Base-by-base conservation (phyloP, 108 stramenopile species). In the Cylindrotheca closterium region DNA sequence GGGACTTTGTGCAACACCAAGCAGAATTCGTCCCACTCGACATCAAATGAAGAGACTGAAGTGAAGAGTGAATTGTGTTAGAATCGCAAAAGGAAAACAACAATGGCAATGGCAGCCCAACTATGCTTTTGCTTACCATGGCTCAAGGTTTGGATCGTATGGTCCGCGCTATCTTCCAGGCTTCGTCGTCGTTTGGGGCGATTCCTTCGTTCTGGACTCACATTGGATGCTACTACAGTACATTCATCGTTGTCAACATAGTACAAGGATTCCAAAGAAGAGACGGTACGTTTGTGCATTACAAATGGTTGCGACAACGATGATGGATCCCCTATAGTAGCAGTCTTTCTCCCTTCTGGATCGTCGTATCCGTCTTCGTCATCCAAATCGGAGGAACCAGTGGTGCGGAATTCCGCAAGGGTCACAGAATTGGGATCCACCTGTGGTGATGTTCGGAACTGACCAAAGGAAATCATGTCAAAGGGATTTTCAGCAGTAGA, bases 1-100 rank as follows among this genome's bases (percentile, higher is more conserved):
- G 32, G 60, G 19, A 51, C 59, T 30, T 50, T 57, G 30, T 23
- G 31, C 59, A 52, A 26, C 25, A 53, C 50, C 7, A 51, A 29
- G 4, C 55, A 32, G 1, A 74, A 21, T 12, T 79, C 79, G 51
- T 84, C 83, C 4, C 67, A 68, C 1, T 77, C 77, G 1, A 84
- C 69, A 23, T 75, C 63, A 62, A 75, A 61, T 12, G 66, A 24
- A 23, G 71, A n/a, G 30, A 79, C 62, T 50, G 72, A 62, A 32
- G n/a, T n/a, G n/a, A n/a, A n/a, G n/a, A n/a, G n/a, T n/a, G n/a
- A n/a, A n/a, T n/a, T n/a, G n/a, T n/a, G n/a, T n/a, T n/a, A n/a
- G n/a, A n/a, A n/a, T n/a, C 63, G 26, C 45, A 70, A 51, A 42
- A 42, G 37, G 15, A 42, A 42, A 7, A 42, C 10, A 15, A 42